A percentile compares a stretch with the other conserved stretches of the same genome.
Conservation (phyloP, 768 basidiomycete species). For the Pisolithus microcarpus region DNA sequence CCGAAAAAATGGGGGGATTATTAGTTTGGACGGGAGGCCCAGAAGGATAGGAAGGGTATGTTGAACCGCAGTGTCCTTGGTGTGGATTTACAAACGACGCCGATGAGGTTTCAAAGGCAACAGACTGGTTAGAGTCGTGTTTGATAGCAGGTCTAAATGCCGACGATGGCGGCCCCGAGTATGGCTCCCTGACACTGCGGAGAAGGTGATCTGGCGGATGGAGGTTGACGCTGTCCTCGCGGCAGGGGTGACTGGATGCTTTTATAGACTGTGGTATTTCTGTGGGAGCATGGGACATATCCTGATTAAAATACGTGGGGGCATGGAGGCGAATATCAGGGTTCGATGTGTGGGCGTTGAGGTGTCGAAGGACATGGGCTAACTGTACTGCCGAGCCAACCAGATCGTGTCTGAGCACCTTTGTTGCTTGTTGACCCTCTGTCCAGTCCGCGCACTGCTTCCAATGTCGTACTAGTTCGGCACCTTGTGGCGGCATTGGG, state of each 20-base stretch:
- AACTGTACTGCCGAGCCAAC: conserved; percentile 59
- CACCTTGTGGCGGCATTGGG: conserved; percentile 23
- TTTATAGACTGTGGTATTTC: conserved; percentile 37
- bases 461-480: conserved; percentile 41
- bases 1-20: conserved; percentile 14
- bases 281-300: conserved; percentile 25
- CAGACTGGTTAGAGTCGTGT: conserved; percentile 7
- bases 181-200: conserved; percentile 24
- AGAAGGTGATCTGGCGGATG: conserved; percentile 12
- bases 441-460: conserved; percentile 71
- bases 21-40: conserved; percentile 2
- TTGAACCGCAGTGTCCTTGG: conserved; percentile 4
- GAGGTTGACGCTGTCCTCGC: conserved; percentile 14
- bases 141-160: conserved; percentile 6
- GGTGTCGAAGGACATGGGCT: conserved; percentile 44
- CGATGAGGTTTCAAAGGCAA: conserved; percentile 6
- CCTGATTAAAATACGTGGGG: conserved; percentile 29
- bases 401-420: conserved; percentile 56
- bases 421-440: conserved; percentile 60
- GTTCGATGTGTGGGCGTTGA: conserved; percentile 29
- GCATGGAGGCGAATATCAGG: conserved; percentile 32
- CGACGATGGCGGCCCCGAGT: conserved; percentile 18
- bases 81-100: conserved; percentile 8
- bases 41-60: conserved; percentile 12
- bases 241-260: conserved; percentile 26